Conservation (phyloP, 2,329 filamentous ascomycete species). For the Calonectria crousiana region DNA sequence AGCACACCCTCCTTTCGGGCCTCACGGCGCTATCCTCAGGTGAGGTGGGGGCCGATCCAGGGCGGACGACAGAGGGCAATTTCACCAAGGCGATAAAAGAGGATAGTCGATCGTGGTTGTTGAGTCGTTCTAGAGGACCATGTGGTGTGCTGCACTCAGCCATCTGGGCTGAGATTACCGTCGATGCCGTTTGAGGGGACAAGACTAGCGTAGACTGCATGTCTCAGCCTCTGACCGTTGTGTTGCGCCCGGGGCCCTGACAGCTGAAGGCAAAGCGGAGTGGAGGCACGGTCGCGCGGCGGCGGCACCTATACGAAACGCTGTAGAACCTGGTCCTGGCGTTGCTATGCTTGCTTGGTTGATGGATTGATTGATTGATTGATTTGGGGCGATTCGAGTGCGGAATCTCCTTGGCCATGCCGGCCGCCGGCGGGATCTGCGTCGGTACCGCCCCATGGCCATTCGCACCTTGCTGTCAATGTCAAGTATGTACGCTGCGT, state of each 20-base stretch:
- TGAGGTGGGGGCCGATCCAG: constrained; percentile 36
- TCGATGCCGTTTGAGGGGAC: constrained; percentile 43
- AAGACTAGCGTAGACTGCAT: constrained; percentile 36
- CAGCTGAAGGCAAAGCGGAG: constrained; percentile 33
- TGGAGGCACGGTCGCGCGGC: constrained; percentile 21
- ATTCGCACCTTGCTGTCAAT: constrained; percentile 12
- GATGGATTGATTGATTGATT: background rate
- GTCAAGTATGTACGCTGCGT: background rate
- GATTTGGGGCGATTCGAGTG: background rate
- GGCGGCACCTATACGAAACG: constrained; percentile 23
- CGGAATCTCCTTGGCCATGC: constrained; percentile 19
- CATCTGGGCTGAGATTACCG: constrained; percentile 46
- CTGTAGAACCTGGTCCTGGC: constrained; percentile 30
- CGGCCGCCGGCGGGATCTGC: constrained; percentile 26
- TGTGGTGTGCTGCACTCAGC: constrained; percentile 24
- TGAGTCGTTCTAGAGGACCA: constrained; percentile 29
- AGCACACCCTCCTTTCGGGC: constrained; percentile 27
- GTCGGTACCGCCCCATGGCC: constrained; percentile 19
- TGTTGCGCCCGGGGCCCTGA: constrained; percentile 31
- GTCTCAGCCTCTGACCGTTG: constrained; percentile 44
- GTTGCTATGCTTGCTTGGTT: background rate
- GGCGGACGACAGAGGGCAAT: constrained; percentile 32
- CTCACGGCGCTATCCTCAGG: constrained; percentile 37
- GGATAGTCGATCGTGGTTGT: background rate
- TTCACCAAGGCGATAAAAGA: constrained; percentile 32